Evolutionary conservation across 139 green algal genomes (phyloP).

Genomic region (Haematococcus lacustris): DNA sequence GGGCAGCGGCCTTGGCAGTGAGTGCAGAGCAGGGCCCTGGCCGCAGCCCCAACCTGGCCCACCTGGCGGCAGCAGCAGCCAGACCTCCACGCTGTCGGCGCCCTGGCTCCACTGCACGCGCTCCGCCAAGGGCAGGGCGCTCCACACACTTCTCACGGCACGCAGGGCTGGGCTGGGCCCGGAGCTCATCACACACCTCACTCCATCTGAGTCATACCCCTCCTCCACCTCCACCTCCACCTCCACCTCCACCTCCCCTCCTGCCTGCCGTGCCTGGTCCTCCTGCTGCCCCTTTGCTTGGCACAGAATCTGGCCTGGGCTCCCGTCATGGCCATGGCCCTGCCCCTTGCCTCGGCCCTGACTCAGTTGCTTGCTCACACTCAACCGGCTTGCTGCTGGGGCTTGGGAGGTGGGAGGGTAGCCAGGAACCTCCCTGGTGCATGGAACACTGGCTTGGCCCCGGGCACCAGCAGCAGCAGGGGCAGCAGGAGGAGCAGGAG

Average conservation of each 20-base stretch:
- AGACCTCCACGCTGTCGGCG: conserved; percentile 5
- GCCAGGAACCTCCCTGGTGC: too few species aligned
- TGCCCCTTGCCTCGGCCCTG: too few species aligned
- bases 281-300: neutral
- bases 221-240: neutral
- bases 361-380: too few species aligned
- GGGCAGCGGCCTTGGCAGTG: neutral
- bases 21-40: neutral
- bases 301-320: neutral
- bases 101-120: conserved; percentile 6
- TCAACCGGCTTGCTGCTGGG: too few species aligned
- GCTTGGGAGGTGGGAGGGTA: too few species aligned
- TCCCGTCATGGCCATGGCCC: too few species aligned
- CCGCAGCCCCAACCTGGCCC: neutral
- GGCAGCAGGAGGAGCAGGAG: too few species aligned
- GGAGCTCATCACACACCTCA: conserved; percentile 8
- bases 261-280: neutral
- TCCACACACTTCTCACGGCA: neutral
- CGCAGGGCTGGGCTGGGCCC: neutral
- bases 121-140: neutral
- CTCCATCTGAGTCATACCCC: conserved; percentile 14
- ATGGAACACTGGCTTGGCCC: too few species aligned
- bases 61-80: conserved; percentile 13
- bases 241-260: neutral
- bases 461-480: too few species aligned